These are phyloP conservation scores for Fragaria vesca DNA, from an alignment of 306 rosid genomes.

Conservation along the genomic window DNA sequence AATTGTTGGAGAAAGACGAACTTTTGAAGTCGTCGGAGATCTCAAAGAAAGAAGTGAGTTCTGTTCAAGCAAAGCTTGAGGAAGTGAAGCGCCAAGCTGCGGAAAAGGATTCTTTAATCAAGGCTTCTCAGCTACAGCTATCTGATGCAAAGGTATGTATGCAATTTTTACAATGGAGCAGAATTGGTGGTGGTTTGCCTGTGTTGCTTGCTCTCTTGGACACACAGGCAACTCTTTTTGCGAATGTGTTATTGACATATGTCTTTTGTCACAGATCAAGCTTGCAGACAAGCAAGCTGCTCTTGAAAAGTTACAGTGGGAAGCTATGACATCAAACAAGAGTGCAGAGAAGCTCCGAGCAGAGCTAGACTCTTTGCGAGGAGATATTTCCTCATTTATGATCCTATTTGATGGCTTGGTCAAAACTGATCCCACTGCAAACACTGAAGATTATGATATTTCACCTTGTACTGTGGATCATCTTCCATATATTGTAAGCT, in stretches of 20 bases:
- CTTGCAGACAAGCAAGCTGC: conserved; percentile 99
- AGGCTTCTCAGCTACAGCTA: conserved; percentile 60
- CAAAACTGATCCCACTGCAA: conserved; percentile 32
- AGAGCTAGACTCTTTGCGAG: conserved; percentile 41
- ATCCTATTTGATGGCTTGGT: conserved; percentile 63
- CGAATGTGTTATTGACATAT: conserved; percentile 7
- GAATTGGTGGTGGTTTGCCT: not conserved
- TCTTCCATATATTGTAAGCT: conserved; percentile 43
- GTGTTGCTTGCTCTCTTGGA: not conserved
- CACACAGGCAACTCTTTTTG: not conserved
- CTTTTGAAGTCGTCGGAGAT: conserved; percentile 67
- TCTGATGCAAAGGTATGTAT: conserved; percentile 76
- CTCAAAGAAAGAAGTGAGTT: conserved; percentile 53
- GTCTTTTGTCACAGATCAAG: conserved; percentile 52
- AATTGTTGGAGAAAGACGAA: conserved; percentile 72
- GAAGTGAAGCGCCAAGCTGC: conserved; percentile 57
- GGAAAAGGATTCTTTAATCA: conserved; percentile 69
- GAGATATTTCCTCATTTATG: conserved; percentile 49
- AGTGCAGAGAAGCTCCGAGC: conserved; percentile 49
- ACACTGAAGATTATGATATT: conserved; percentile 33
- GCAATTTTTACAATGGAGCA: not conserved
- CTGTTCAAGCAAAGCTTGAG: conserved; percentile 52
- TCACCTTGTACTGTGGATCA: conserved; percentile 26
- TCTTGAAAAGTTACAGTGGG: conserved; percentile 84
- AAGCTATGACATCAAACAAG: conserved; percentile 64